Conservation (phyloP, 306 rosid species). For the Rosa persica region DNA sequence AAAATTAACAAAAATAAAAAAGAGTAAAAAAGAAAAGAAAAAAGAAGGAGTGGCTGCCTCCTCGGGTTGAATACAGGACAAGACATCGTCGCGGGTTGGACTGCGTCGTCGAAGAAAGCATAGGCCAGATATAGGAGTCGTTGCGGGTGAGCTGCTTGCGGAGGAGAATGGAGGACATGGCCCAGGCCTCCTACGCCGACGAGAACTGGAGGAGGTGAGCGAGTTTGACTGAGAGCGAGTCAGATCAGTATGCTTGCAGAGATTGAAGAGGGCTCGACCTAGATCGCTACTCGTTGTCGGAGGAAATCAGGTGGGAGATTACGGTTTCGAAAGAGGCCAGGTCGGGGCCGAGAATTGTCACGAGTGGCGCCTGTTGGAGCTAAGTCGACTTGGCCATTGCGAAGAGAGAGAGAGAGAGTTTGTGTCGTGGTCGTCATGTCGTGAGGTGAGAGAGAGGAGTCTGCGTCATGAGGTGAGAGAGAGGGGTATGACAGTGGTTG, state of each 20-base stretch:
- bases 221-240: conserved; percentile 70
- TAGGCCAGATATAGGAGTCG: conserved; percentile 89
- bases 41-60: too few species aligned
- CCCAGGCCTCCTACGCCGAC: conserved; percentile 70
- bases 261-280: conserved; percentile 83
- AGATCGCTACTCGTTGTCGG: conserved; percentile 83
- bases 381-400: conserved; percentile 66
- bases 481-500: too few species aligned
- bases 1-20: too few species aligned
- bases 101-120: conserved; percentile 56
- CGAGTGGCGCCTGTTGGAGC: conserved; percentile 80
- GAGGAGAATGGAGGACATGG: conserved; percentile 95
- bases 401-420: too few species aligned
- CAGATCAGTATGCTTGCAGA: conserved; percentile 91
- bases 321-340: conserved; percentile 68
- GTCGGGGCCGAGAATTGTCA: conserved; percentile 86
- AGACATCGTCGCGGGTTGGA: conserved; percentile 67
- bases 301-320: conserved; percentile 85
- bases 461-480: too few species aligned
- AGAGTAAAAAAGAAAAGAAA: too few species aligned
- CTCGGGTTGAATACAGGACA: conserved; percentile 69
- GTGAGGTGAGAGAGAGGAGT: too few species aligned
- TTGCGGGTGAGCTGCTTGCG: conserved; percentile 93
- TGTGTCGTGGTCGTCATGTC: too few species aligned
- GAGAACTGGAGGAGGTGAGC: conserved; percentile 83